Percentiles rank a stretch among this genome's conserved stretches.
These are phyloP conservation scores for Plasmodium vivax DNA, from an alignment of 169 alveolate species.

Conservation along the genomic window DNA sequence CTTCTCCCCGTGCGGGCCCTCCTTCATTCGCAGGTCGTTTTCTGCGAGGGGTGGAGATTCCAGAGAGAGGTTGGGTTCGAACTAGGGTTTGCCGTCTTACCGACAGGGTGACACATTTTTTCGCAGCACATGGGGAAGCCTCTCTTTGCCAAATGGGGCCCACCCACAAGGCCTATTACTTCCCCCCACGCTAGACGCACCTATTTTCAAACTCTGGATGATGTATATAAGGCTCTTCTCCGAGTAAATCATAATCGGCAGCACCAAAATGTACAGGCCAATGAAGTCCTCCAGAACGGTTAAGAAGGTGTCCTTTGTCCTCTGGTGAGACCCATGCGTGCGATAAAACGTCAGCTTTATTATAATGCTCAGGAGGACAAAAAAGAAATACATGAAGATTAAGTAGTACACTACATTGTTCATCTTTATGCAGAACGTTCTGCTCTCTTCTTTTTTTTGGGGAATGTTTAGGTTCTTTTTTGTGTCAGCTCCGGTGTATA, in stretches of 20 bases:
- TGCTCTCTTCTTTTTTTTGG: slow-evolving; percentile 43
- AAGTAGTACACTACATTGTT: slow-evolving; percentile 70
- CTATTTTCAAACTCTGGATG: slow-evolving; percentile 73
- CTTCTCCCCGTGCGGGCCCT: slow-evolving; percentile 2
- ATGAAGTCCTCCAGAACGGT: slow-evolving; percentile 46
- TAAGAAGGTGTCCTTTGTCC: slow-evolving; percentile 13
- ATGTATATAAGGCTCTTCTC: slow-evolving; percentile 72
- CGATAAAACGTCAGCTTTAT: slow-evolving; percentile 12
- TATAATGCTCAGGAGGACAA: slow-evolving; percentile 45
- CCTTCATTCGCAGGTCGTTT: slow-evolving; percentile 43
- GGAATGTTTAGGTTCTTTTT: slow-evolving; percentile 74
- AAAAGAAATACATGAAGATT: slow-evolving; percentile 55
- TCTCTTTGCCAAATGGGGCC: neutral
- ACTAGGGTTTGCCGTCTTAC: neutral
- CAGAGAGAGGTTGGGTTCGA: neutral
- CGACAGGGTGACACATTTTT: neutral
- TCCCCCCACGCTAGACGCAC: slow-evolving; percentile 6
- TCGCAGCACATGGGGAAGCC: neutral
- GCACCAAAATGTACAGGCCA: slow-evolving; percentile 62
- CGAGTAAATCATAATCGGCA: slow-evolving; percentile 73
- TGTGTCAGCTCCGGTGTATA: slow-evolving; percentile 75
- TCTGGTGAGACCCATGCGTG: neutral
- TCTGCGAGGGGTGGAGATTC: neutral
- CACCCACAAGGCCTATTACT: neutral
- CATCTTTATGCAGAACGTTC: slow-evolving; percentile 70